These are phyloP conservation scores for Turnera subulata DNA, from an alignment of 345 rosid genomes.

Conservation along the genomic window DNA sequence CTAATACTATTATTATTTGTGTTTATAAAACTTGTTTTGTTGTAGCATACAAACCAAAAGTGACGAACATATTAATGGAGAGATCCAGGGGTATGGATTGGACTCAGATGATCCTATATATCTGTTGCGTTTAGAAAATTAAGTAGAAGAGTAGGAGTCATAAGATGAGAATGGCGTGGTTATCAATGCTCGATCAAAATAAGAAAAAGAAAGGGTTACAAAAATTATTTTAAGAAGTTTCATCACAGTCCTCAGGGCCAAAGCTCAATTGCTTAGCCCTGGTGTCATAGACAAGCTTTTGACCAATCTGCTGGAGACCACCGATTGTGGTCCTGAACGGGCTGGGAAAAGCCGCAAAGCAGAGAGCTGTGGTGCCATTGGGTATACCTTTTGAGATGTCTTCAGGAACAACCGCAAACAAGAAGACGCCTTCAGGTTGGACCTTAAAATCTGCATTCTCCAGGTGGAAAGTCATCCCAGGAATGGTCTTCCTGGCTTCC, in stretches of 20 bases:
- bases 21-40: no score
- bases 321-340: neutral
- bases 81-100: no score
- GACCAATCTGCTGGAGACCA: neutral
- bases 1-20: no score
- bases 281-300: neutral
- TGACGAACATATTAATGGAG: no score
- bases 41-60: no score
- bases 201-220: no score
- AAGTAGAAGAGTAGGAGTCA: no score
- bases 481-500: neutral
- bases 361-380: neutral
- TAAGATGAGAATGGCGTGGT: no score
- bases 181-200: no score
- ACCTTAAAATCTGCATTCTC: neutral
- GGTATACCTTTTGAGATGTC: neutral
- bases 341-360: neutral
- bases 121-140: no score
- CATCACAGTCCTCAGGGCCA: slow-evolving; percentile 1
- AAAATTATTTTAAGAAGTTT: no score
- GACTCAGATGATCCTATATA: no score
- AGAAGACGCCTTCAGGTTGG: neutral
- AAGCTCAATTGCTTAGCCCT: neutral
- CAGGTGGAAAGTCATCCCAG: neutral
- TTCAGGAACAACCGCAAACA: neutral